These are phyloP conservation scores for Saitozyma podzolica DNA, from an alignment of 768 basidiomycete species.

Conservation along the genomic window DNA sequence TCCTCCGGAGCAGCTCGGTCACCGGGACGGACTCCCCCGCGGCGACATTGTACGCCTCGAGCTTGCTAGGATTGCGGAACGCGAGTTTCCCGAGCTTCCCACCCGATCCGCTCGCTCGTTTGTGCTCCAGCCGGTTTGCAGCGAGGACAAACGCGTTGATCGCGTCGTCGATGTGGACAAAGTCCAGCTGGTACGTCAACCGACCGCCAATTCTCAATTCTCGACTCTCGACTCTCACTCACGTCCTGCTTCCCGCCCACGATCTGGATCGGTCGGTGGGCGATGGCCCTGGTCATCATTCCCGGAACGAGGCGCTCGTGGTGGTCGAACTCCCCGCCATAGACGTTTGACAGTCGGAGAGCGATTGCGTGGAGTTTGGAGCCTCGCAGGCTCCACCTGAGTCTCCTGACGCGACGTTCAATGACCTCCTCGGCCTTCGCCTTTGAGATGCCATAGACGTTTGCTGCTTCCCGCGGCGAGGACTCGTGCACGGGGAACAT, in stretches of 20 bases:
- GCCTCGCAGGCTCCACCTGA: constrained; percentile 2
- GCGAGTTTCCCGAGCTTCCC: too few relatives aligned
- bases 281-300: constrained; percentile 30
- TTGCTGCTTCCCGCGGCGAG: constrained; percentile 20
- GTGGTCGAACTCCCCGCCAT: constrained; percentile 34
- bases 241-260: constrained; percentile 34
- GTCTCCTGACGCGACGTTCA: not conserved
- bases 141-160: constrained; percentile 36
- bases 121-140: constrained; percentile 22
- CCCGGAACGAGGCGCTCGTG: constrained; percentile 39
- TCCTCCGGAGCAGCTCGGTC: constrained; percentile 28
- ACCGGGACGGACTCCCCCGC: constrained; percentile 25
- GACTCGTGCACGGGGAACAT: constrained; percentile 18
- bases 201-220: not conserved
- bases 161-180: constrained; percentile 40
- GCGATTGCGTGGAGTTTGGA: constrained; percentile 14
- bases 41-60: constrained; percentile 37
- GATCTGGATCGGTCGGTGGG: constrained; percentile 40
- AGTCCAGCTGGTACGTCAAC: constrained; percentile 16
- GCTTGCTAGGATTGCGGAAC: not conserved
- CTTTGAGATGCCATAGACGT: constrained; percentile 36
- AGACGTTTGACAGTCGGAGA: constrained; percentile 37
- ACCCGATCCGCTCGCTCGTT: not conserved
- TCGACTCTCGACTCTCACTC: not conserved
- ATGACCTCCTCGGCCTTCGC: constrained; percentile 28